Base-by-base conservation (phyloP, 164 flowering plant species). In the Kalanchoe fedtschenkoi region DNA sequence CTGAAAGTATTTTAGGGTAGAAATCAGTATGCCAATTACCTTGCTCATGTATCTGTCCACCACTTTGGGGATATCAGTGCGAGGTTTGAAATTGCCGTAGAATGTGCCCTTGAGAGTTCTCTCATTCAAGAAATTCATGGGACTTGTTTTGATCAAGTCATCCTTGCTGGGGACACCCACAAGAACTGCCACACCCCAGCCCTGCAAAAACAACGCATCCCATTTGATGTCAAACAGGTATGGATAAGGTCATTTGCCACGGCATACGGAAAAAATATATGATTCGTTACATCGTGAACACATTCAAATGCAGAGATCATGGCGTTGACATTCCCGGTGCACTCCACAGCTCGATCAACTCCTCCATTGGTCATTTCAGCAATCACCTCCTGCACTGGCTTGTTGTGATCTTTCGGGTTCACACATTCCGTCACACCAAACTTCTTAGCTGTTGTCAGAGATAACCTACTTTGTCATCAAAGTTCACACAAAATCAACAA, bases 301-400 rank as follows among this genome's bases (percentile, higher is more conserved):
- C 80, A 76, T 74, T 76, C 80, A 46, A 79, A 76, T 14, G 83
- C 80, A 10, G 76, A 68, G 34, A 79, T 72, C 80, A 76, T 79
- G 51, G 76, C 75, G 44, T 66, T 72, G 43, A 70, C 28, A 70
- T 73, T 70, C 41, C 83, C 80, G 1, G 80, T 79, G 39, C 83
- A 79, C 54, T 79, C 83, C 1, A 79, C 64, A 28, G 78, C 72
- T 35, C 83, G 60, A 54, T 79, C 80, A 17, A 72, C 80, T 43
- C 83, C 83, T 46, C 83, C 83, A 58, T 70, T 51, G 0, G 83
- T 79, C 83, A 76, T 79, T 53, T 79, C 80, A 47, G 75, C 83
- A 51, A 79, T 72, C 39, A 76, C 82, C 76, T 76, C 51, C 68
- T 78, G 80, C 59, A 78, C 78, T 32, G 87, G 87, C 42, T 77